Percentiles rank a stretch among this genome's conserved stretches.
Conservation (phyloP, 345 rosid genomes). For the Pelargonium nanum region DNA sequence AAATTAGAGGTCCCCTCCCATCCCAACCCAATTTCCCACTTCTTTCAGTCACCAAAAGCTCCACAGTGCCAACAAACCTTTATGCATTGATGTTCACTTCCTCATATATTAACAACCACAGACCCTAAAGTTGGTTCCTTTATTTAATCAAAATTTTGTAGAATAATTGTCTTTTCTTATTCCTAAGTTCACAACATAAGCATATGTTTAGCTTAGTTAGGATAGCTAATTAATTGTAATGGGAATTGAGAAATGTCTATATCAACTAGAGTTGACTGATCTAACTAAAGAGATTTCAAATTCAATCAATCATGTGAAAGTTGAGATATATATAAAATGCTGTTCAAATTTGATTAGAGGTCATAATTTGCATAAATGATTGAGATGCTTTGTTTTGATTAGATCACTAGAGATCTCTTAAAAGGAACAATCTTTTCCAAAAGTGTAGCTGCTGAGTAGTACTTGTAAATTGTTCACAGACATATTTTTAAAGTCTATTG, state of each 20-base stretch:
- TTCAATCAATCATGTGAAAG: not conserved
- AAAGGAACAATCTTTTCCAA: too few relatives aligned
- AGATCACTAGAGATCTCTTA: too few relatives aligned
- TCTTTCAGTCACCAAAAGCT: not conserved
- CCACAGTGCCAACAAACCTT: not conserved
- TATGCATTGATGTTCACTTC: not conserved
- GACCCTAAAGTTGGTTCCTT: slow-evolving; percentile 1
- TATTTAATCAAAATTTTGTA: not conserved
- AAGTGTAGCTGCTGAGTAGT: too few relatives aligned
- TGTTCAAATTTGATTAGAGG: too few relatives aligned
- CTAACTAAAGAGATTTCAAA: not conserved
- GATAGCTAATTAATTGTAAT: not conserved
- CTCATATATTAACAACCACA: slow-evolving; percentile 1
- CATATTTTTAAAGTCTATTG: too few relatives aligned
- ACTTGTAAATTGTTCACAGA: too few relatives aligned
- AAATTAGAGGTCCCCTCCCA: not conserved
- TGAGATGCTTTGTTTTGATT: too few relatives aligned
- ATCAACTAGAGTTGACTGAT: not conserved
- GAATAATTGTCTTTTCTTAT: not conserved
- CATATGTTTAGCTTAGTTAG: not conserved
- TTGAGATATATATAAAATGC: not conserved
- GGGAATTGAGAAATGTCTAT: not conserved
- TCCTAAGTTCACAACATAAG: not conserved
- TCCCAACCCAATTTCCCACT: not conserved
- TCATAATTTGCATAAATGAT: too few relatives aligned